Conservation (phyloP, 1,284 basidiomycete genomes). For the Psilocybe mexicana region DNA sequence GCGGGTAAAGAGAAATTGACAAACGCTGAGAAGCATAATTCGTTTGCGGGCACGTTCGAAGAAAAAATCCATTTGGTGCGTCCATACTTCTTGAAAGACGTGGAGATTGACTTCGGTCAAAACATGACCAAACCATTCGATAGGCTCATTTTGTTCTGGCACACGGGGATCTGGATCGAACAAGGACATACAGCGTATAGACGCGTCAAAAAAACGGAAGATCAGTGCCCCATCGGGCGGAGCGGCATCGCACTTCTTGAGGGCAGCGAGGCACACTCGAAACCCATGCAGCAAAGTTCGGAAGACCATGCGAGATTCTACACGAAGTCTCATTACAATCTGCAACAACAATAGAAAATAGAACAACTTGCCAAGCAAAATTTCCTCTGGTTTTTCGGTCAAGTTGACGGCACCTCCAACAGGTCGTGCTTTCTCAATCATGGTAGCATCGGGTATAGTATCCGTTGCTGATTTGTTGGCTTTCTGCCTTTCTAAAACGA, state of each 20-base stretch:
- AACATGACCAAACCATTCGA: conserved; percentile 84
- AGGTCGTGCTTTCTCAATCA: conserved; percentile 81
- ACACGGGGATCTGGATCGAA: conserved; percentile 79
- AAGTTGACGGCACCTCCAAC: conserved; percentile 74
- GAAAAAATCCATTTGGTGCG: conserved; percentile 87
- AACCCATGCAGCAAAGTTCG: conserved; percentile 91
- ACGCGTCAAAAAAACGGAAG: conserved; percentile 85
- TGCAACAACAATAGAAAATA: background rate
- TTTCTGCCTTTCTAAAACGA: conserved; percentile 51
- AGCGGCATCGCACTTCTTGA: conserved; percentile 81
- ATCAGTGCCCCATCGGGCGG: conserved; percentile 87
- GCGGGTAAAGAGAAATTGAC: conserved; percentile 85
- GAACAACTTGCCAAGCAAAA: conserved; percentile 58
- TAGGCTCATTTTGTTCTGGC: conserved; percentile 80
- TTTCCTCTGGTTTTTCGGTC: conserved; percentile 76
- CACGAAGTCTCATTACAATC: background rate
- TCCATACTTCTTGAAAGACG: conserved; percentile 95
- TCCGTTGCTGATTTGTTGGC: conserved; percentile 33
- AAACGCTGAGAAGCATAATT: conserved; percentile 81
- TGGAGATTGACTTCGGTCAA: conserved; percentile 85
- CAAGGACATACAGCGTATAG: conserved; percentile 83
- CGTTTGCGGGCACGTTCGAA: conserved; percentile 80
- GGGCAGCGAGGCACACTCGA: conserved; percentile 76
- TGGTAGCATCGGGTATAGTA: conserved; percentile 44
- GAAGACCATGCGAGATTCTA: conserved; percentile 86